A percentile compares a stretch with the other conserved stretches of the same genome.
phyloP scores from a whole-genome alignment of 768 basidiomycete genomes.

The Phlebiopsis gigantea region DNA sequence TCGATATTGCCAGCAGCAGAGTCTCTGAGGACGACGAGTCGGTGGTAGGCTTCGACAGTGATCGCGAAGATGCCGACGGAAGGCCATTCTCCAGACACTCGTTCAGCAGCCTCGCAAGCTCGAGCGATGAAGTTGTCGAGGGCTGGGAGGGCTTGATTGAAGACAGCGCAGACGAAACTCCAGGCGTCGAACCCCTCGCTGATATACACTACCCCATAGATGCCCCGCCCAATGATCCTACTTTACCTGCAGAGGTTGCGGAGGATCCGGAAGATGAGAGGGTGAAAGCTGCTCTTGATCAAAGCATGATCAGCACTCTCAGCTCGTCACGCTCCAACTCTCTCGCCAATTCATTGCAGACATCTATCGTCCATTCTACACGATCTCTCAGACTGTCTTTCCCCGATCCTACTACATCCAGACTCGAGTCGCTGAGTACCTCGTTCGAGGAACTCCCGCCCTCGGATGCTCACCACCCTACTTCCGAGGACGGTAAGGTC shows the following conservation, averaged over 20 bases:
- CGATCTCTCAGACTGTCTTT: constrained; percentile 78
- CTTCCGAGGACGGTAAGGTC: not conserved
- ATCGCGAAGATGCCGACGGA: constrained; percentile 49
- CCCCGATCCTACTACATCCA: constrained; percentile 75
- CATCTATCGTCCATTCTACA: constrained; percentile 46
- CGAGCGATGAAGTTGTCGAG: constrained; percentile 62
- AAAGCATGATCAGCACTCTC: constrained; percentile 78
- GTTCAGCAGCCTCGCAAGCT: constrained; percentile 65
- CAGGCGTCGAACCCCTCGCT: constrained; percentile 8
- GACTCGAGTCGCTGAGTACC: constrained; percentile 49
- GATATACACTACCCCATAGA: constrained; percentile 8
- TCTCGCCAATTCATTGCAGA: constrained; percentile 35
- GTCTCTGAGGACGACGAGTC: constrained; percentile 73
- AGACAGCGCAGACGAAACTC: constrained; percentile 48
- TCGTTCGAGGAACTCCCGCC: constrained; percentile 51
- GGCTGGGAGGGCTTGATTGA: constrained; percentile 77
- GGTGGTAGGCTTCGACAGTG: constrained; percentile 49
- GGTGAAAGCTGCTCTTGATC: constrained; percentile 71
- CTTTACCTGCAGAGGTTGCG: constrained; percentile 13
- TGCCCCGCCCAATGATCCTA: constrained; percentile 15
- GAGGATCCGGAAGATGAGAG: constrained; percentile 56
- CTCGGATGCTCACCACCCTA: constrained; percentile 27
- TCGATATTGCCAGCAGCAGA: constrained; percentile 66
- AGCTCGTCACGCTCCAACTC: constrained; percentile 68
- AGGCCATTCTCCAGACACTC: constrained; percentile 62